Evolutionary conservation across 179 eudicot genomes (phyloP), one percentile per base, ranked within the genome.

Genomic region (Vitellaria paradoxa): DNA sequence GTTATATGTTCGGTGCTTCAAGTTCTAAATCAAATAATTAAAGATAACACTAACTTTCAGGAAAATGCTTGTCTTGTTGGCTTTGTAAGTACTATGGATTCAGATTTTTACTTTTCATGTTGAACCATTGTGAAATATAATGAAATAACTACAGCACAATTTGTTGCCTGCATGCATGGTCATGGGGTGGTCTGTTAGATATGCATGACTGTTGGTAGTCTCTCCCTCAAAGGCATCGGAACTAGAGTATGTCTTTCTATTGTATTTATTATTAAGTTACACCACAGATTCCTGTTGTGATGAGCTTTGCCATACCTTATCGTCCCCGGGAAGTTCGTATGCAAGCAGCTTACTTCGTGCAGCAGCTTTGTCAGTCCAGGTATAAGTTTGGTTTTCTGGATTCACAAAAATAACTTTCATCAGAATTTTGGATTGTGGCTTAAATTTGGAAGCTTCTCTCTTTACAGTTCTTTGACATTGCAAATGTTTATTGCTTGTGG

Each of bases 401-500:
- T 72, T 72, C 4, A 9, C 15, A 20, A n/a, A 37, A 49, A 24
- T 70, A 14, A 47, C 10, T 65, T 57, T 8, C 46, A 65, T 74
- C 56, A 70, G 30, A 62, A 30, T 78, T 20, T n/a, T 45, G 49
- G 67, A 70, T 65, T 53, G 9, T 45, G 46, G 66, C 12, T 61
- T 65, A 53, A 77, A n/a, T 46, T 60, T 52, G 46, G 24, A 20
- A 10, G 64, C 13, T 66, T 74, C 49, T 80, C 76, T 71, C 77
- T 8, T 68, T 88, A 83, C 98, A 96, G 99, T 82, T 85, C 98
- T 56, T 83, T 86, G 86, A 96, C 98, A 6, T 80, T 96, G 88
- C 98, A 96, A 86, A 96, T 96, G 98, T 96, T 96, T 83, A 94
- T 96, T 82, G 94, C 99, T 79, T 93, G 98, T 81, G 96, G 98